Evolutionary conservation across 2,329 filamentous ascomycete genomes (phyloP), one percentile per base, ranked within the genome.

Genomic region (Davidsoniella eucalypti): DNA sequence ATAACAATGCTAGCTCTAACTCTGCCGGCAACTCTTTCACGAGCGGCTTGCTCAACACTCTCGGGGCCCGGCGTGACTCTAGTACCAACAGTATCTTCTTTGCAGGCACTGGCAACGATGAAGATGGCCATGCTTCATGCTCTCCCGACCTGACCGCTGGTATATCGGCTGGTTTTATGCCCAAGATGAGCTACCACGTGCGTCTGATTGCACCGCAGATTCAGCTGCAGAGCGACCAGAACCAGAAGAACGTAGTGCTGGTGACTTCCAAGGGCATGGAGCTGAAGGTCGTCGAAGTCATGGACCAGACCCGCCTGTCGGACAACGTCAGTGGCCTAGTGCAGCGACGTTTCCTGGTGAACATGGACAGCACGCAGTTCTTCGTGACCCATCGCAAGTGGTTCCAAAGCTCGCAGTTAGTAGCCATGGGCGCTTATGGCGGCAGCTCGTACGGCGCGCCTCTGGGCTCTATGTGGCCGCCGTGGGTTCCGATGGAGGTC

Each of bases 201-300:
- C 84, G 88, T 37, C 75, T 99, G 39, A 95, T 98, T 58, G 92
- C 90, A 5, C 92, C 92, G 12, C 92, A 99, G 63, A 95, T 99
- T 53, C 92, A 99, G 63, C 73, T 99, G 42, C 90, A 98, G 61
- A 96, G 92, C 62, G 92, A 98, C 61, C 96, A 95, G 71, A 96
- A 98, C 64, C 83, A 82, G 54, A 94, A 94, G 64, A 84, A 94
- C 52, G 92, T 93, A n/a, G 84, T 95, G 4, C 72, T 99, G n/a
- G 81, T 96, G 44, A 92, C 90, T 2, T 87, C 88, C 25, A 96
- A 96, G 65, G 87, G 88, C 49, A 98, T 98, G 87, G 88, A 96
- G 63, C 76, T 96, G 51, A 96, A 96, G 67, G 84, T 98, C 9
- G 78, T 98, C 17, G 90, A 95, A 56, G 90, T 98, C 58, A 94